Evolutionary conservation across 352 stramenopile genomes (phyloP).

Genomic region (Saprolegnia parasitica): DNA sequence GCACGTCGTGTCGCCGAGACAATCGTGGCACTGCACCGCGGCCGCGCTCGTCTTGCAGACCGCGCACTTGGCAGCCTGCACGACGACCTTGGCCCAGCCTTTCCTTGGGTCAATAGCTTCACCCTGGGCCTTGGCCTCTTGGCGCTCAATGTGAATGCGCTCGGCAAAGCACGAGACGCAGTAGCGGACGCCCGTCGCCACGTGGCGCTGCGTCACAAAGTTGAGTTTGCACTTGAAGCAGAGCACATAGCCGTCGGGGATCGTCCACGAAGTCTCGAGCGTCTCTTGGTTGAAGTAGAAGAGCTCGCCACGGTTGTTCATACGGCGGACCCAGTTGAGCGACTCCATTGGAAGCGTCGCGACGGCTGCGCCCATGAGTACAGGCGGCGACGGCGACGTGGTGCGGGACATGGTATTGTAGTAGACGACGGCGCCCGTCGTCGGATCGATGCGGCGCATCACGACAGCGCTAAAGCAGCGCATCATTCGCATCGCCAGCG

Average conservation of each 20-base stretch:
- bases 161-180: conserved; percentile 54
- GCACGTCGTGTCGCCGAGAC: conserved; percentile 49
- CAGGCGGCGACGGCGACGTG: conserved; percentile 37
- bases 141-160: not conserved
- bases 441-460: conserved; percentile 58
- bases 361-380: conserved; percentile 50
- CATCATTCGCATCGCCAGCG: not conserved
- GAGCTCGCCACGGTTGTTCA: conserved; percentile 41
- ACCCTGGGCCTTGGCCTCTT: conserved; percentile 34
- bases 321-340: conserved; percentile 50
- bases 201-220: conserved; percentile 52
- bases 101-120: conserved; percentile 20
- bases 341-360: conserved; percentile 53
- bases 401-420: conserved; percentile 53
- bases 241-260: conserved; percentile 53
- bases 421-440: conserved; percentile 47
- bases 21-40: conserved; percentile 50
- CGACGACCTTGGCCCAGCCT: conserved; percentile 56
- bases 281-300: conserved; percentile 53
- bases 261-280: conserved; percentile 38
- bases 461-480: conserved; percentile 32
- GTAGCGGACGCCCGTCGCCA: conserved; percentile 41
- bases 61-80: conserved; percentile 50
- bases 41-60: conserved; percentile 51
- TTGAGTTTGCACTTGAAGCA: conserved; percentile 46